phyloP scores from a whole-genome alignment of 352 stramenopile genomes.

The Phytopythium delawarense region DNA sequence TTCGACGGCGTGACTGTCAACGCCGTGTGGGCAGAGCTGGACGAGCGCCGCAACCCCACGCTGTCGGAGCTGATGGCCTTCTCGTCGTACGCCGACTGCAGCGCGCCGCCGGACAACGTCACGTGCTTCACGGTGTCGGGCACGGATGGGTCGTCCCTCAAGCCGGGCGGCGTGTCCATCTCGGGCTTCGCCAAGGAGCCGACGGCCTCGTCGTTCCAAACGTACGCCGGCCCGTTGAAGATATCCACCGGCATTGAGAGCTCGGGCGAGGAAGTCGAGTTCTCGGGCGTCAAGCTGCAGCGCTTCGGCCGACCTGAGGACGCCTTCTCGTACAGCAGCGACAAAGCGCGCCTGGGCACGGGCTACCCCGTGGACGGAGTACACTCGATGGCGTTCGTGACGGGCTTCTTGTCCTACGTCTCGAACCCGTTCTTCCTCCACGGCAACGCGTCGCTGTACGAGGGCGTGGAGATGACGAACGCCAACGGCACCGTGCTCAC shows the following conservation, averaged over 20 bases:
- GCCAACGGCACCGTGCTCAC: constrained; percentile 37
- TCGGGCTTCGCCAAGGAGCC: constrained; percentile 41
- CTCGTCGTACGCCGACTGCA: constrained; percentile 53
- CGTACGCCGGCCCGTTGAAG: constrained; percentile 39
- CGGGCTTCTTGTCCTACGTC: constrained; percentile 64
- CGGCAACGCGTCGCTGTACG: constrained; percentile 38
- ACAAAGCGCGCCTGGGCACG: constrained; percentile 34
- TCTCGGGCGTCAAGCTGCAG: constrained; percentile 40
- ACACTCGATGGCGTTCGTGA: constrained; percentile 59
- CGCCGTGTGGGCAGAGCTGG: constrained; percentile 50
- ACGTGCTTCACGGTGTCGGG: constrained; percentile 52
- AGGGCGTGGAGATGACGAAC: constrained; percentile 54
- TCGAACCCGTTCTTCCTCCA: constrained; percentile 68
- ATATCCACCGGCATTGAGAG: constrained; percentile 49
- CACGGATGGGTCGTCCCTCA: constrained; percentile 34
- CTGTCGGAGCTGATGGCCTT: constrained; percentile 51
- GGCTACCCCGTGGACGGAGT: constrained; percentile 59
- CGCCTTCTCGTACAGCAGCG: constrained; percentile 25
- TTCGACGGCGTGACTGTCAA: constrained; percentile 46
- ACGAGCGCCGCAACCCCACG: constrained; percentile 52
- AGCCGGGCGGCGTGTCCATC: constrained; percentile 40
- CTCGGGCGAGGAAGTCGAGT: constrained; percentile 31
- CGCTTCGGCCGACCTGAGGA: constrained; percentile 39
- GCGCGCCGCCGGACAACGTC: constrained; percentile 35
- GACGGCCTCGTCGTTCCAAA: constrained; percentile 20